phyloP scores from a whole-genome alignment of 2,329 filamentous ascomycete species.

The Xylogone sp. region DNA sequence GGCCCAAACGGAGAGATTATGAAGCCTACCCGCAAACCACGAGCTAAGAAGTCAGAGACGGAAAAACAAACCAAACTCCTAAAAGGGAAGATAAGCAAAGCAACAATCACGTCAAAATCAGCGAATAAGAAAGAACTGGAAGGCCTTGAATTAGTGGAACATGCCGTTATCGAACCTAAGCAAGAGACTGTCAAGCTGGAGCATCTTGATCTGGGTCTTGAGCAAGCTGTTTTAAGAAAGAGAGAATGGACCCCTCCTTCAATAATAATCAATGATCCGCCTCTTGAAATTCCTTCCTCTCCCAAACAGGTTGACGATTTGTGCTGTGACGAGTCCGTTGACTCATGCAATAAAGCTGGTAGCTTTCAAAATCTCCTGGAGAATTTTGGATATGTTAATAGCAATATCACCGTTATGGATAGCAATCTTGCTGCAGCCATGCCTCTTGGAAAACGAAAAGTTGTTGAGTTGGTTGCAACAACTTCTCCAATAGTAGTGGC shows the following conservation, averaged over 20 bases:
- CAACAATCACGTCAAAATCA: constrained; percentile 15
- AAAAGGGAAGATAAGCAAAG: constrained; percentile 31
- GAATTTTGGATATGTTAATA: constrained; percentile 34
- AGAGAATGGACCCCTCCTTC: constrained; percentile 66
- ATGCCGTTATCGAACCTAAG: constrained; percentile 20
- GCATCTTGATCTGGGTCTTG: constrained; percentile 13
- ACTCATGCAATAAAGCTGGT: constrained; percentile 14
- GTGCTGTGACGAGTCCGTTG: background rate
- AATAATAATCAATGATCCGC: constrained; percentile 28
- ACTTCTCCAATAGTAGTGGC: constrained; percentile 20
- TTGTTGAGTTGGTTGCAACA: constrained; percentile 46
- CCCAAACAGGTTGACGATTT: background rate
- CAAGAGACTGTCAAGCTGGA: constrained; percentile 8
- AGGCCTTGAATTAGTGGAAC: constrained; percentile 26
- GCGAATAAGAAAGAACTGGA: constrained; percentile 10
- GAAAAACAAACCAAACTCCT: constrained; percentile 28
- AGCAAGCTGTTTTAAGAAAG: constrained; percentile 49
- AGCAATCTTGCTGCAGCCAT: constrained; percentile 7
- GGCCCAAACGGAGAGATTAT: background rate
- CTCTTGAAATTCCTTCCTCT: background rate
- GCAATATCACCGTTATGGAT: constrained; percentile 10
- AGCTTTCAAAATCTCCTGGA: constrained; percentile 34
- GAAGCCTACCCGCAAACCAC: constrained; percentile 18
- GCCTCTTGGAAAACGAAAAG: constrained; percentile 50
- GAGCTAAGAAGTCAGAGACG: constrained; percentile 21